Percentiles rank a stretch among this genome's conserved stretches.
phyloP scores from a whole-genome alignment of 2,329 filamentous ascomycete genomes.

The Fusarium ramigenum region DNA sequence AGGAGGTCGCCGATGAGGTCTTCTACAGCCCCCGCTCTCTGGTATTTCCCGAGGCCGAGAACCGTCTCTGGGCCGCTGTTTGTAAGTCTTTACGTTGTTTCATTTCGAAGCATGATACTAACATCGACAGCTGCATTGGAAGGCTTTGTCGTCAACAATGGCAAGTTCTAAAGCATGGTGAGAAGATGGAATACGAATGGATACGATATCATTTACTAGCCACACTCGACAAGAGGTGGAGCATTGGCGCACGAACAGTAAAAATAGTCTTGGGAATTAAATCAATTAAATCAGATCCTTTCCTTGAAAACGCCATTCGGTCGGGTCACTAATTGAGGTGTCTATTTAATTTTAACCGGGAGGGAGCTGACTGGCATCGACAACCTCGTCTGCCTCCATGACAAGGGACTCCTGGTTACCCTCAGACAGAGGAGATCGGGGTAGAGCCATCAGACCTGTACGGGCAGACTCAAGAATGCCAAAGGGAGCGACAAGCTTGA shows the following conservation, averaged over 20 bases:
- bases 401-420: slow-evolving; percentile 73
- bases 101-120: slow-evolving; percentile 6
- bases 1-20: slow-evolving; percentile 94
- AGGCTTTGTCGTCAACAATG: slow-evolving; percentile 93
- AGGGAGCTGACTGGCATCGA: slow-evolving; percentile 92
- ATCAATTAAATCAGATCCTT: slow-evolving; percentile 41
- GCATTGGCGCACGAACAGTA: slow-evolving; percentile 40
- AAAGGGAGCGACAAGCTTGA: slow-evolving; percentile 94
- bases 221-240: slow-evolving; percentile 21
- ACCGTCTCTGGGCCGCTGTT: slow-evolving; percentile 90
- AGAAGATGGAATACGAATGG: neutral
- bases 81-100: slow-evolving; percentile 57
- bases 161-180: slow-evolving; percentile 64
- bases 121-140: slow-evolving; percentile 73
- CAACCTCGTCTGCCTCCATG: slow-evolving; percentile 93
- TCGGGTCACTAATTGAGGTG: slow-evolving; percentile 20
- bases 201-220: slow-evolving; percentile 22
- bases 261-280: slow-evolving; percentile 44
- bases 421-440: slow-evolving; percentile 86
- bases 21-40: slow-evolving; percentile 88
- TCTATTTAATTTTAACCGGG: slow-evolving; percentile 72
- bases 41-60: slow-evolving; percentile 94
- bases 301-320: slow-evolving; percentile 43
- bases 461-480: slow-evolving; percentile 96
- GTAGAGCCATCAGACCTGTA: slow-evolving; percentile 96